Evolutionary conservation across 805 yeast species (phyloP), one percentile per base, ranked within the genome.

Genomic region (Teunomyces atbi): DNA sequence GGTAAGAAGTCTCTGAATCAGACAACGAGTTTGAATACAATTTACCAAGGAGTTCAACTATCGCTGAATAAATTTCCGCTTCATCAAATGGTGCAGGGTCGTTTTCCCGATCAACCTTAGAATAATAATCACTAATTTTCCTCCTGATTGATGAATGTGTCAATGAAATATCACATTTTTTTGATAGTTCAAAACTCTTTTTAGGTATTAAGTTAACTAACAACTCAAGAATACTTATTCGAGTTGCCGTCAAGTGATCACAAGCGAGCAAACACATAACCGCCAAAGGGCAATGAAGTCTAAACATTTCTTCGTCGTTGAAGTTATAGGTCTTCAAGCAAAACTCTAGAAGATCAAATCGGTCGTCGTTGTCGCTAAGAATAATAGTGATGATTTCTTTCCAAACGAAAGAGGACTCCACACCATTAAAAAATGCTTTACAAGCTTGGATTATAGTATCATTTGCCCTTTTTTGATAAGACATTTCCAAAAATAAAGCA

Each of bases 371-470:
- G 1, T 65, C 66, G 2, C 53, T 50, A n/a, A 59, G 45, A 3
- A 83, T 61, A 21, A 83, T 61, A 1, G 63, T 62, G 41, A 79
- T 69, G n/a, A 53, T 52, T 1, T 85, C 64, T 3, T 82, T 74
- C 91, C 96, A 92, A 4, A 94, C 91, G 21, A 77, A 78, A 21
- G 74, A 63, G 0, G 96, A 80, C 58, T 94, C 99, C 2, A 91
- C 85, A 4, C 89, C 84, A 64, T 94, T 96, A 61, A 94, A 89
- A 46, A 92, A 83, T 0, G 83, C 69, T 44, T 79, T 77, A 0
- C 89, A 87, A 26, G 83, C 76, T 39, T 73, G 73, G 33, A 86
- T 48, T 0, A 85, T 66, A 8, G 78, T 84, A 5, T 69, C 66
- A 45, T 67, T 46, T 11, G 54, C 56, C 41, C 38, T 42, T 42